Percentiles rank a stretch among this genome's conserved stretches.
phyloP scores from a whole-genome alignment of 768 basidiomycete genomes.

The Suillus sp. region DNA sequence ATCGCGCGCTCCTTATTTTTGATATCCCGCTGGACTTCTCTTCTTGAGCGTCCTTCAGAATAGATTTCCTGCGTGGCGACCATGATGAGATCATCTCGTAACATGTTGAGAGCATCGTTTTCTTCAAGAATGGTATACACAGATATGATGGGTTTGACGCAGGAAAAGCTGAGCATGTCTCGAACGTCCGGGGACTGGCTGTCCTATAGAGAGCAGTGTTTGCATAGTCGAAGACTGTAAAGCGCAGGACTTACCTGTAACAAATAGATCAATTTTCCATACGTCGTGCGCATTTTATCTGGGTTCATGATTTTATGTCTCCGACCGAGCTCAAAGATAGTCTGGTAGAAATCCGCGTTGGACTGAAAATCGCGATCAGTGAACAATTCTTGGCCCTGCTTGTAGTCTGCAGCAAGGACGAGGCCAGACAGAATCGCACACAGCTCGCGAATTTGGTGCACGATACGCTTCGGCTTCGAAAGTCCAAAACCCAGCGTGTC shows the following conservation, averaged over 20 bases:
- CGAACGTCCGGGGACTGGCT: conserved; percentile 83
- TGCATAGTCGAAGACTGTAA: neutral
- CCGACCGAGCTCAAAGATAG: conserved; percentile 79
- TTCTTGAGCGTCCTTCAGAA: conserved; percentile 65
- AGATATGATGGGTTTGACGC: conserved; percentile 75
- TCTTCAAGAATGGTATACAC: conserved; percentile 70
- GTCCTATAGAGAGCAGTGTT: conserved; percentile 50
- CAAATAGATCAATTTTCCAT: conserved; percentile 84
- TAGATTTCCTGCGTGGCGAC: conserved; percentile 83
- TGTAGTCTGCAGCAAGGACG: conserved; percentile 82
- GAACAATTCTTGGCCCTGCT: conserved; percentile 86
- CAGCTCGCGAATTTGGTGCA: conserved; percentile 82
- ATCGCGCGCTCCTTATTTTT: conserved; percentile 84
- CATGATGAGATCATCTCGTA: conserved; percentile 75
- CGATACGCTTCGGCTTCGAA: conserved; percentile 85
- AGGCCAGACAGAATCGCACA: conserved; percentile 88
- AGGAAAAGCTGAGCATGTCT: conserved; percentile 78
- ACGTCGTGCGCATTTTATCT: conserved; percentile 88
- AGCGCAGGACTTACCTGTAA: conserved; percentile 57
- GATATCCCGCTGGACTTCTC: conserved; percentile 85
- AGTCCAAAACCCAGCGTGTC: conserved; percentile 78
- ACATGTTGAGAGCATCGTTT: conserved; percentile 61
- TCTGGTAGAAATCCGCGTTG: conserved; percentile 79
- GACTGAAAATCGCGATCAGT: conserved; percentile 77
- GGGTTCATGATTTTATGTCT: conserved; percentile 93